Evolutionary conservation across 139 green algal genomes (phyloP), one percentile per base, ranked within the genome.

Genomic region (Desmodesmus armatus): DNA sequence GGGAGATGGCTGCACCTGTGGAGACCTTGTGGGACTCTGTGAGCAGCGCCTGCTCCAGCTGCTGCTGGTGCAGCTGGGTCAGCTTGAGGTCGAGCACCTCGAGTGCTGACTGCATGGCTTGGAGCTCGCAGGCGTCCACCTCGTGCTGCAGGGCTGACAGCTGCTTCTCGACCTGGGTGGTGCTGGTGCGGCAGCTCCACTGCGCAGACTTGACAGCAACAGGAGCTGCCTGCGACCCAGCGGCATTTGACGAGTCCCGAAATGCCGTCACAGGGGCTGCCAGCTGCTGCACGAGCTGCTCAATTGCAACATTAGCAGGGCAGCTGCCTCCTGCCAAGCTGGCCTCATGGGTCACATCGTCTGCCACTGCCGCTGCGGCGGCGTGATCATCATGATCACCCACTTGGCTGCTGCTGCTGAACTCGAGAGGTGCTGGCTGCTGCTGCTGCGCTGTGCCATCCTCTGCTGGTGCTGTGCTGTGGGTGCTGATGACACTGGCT

Each of bases 131-230:
- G 62, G 43, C 17, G 15, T 44, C 2, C 31, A 84, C 43, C 43
- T 84, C 62, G 17, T 73, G 60, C 62, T 84, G 78, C 62, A 84
- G 63, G 19, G n/a, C 40, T 55, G 41, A n/a, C 29, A 84, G 13
- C 62, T 84, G 78, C 25, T 29, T 7, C 9, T 84, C 31, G 15
- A 84, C 19, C 13, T 67, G 13, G 39, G 47, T 41, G 37, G 62
- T 65, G 41, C 63, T 84, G 17, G 62, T 33, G 23, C 37, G 37
- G 13, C 43, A 47, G 62, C 78, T 84, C 53, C 53, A 65, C 53
- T 23, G 53, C 19, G 53, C 23, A 65, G 21, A 19, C 19, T n/a
- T 65, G 21, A n/a, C 21, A 65, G 23, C 19, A 19, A 65, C 53
- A 19, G 23, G 53, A 65, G 53, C 53, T 23, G n/a, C n/a, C n/a